Evolutionary conservation across 2,329 filamentous ascomycete genomes (phyloP), one percentile per base, ranked within the genome.

Genomic region (Aspergillus chevalieri): DNA sequence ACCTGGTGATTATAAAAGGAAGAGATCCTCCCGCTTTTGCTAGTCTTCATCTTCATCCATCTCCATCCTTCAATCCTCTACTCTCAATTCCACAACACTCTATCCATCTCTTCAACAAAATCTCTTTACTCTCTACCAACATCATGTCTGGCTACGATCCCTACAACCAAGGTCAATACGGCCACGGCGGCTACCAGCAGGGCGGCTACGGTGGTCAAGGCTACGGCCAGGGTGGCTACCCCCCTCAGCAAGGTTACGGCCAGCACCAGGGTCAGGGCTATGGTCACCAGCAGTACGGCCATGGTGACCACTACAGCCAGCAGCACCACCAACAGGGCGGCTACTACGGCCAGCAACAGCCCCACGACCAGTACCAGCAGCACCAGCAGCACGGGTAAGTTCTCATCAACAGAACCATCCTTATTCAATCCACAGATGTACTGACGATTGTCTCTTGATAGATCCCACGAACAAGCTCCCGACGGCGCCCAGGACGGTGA

Each of bases 401-500:
- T 46, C 39, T 38, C 43, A 42, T 21, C 38, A 22, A 17, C 21
- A 17, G 15, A 21, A 28, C 34, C 17, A 9, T 15, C 12, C 26
- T 9, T 15, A 14, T 6, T 9, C 17, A 15, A 42, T 19, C 15
- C 12, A 14, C 22, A 45, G 48, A 47, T 21, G 24, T 49, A 12
- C 38, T 52, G 43, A 54, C 60, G 47, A 61, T 52, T 44, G 7
- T 17, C 36, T 39, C 36, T 41, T 39, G 26, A 30, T 26, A 63
- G 60, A 49, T 56, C 61, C 46, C 58, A 62, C 36, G 58, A 64
- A 14, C 55, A 67, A 47, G 65, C 64, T 33, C 68, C 69, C 46
- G 69, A 64, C 42, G 63, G 61, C 38, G 69, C 69, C 43, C 68
- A 72, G 53, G 71, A 73, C 1, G 69, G 68, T 48, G 74, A 76